Base-by-base conservation (phyloP, 345 rosid species). In the Lepidium aucheri region DNA sequence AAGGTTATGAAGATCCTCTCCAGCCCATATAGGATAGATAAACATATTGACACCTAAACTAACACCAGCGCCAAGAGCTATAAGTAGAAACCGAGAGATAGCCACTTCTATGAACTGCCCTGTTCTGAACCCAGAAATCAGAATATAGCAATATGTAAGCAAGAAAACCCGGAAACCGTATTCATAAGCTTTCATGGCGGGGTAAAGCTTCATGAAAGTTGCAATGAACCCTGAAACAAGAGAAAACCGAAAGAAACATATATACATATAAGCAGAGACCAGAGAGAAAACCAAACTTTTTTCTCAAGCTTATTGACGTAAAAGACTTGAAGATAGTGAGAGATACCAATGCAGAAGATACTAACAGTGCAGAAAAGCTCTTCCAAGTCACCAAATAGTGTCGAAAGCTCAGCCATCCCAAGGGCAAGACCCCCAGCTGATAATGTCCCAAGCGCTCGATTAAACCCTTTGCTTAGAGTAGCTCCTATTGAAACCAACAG, bases 21-120 rank as follows among this genome's bases (percentile, higher is more conserved):
- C 97, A 60, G 98, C 96, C 98, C 98, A 93, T 33, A 93, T 93
- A 18, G 97, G 98, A 75, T 82, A 93, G 72, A 93, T 90, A 80
- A 82, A 86, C 72, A 88, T 80, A 68, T 93, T 93, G 24, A 93
- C 79, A 32, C 74, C 83, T 69, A 90, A 81, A 68, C 86, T 77
- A 72, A 93, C 87, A 44, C 74, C 84, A 73, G 96, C 98, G 28
- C 98, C 97, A 46, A 93, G 81, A 26, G 91, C 95, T 53, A 93
- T 93, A 51, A 89, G 85, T 69, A 86, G 69, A 76, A 93, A 89
- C 16, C 97, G 83, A 7, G 88, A 62, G 16, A 85, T 75, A 14
- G 98, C 97, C 14, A 89, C 89, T 56, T 86, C 64, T 15, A 87
- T 74, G 62, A 87, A 89, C 51, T 87, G 85, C 68, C 89, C 79